Conservation (phyloP, 1,139 yeast genomes). For the Hansenula lynferdii region DNA sequence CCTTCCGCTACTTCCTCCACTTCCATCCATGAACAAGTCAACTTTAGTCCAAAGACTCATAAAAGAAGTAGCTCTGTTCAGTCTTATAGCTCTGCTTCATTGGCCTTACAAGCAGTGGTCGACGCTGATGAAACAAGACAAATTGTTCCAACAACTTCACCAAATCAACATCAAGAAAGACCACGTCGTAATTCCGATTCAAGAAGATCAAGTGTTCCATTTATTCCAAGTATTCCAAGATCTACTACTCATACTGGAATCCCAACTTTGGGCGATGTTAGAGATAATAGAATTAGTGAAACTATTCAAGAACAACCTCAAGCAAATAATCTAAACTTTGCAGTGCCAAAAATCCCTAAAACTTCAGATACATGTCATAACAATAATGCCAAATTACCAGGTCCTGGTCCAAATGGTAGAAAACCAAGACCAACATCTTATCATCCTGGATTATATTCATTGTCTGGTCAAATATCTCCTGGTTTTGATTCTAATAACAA, state of each 20-base stretch:
- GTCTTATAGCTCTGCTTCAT: slow-evolving; percentile 42
- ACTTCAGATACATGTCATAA: slow-evolving; percentile 13
- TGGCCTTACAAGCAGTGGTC: slow-evolving; percentile 65
- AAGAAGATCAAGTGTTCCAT: slow-evolving; percentile 7
- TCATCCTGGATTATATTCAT: slow-evolving; percentile 49
- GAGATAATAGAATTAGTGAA: slow-evolving; percentile 2
- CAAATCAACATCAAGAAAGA: slow-evolving; percentile 28
- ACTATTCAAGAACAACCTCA: slow-evolving; percentile 44
- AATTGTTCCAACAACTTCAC: slow-evolving; percentile 19
- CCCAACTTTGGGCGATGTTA: slow-evolving; percentile 7
- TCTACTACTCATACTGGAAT: slow-evolving; percentile 40
- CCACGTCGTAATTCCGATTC: slow-evolving; percentile 12
- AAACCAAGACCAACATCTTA: slow-evolving; percentile 80
- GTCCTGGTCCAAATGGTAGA: slow-evolving; percentile 32
- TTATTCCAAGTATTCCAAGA: slow-evolving; percentile 28
- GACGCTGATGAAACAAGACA: slow-evolving; percentile 44
- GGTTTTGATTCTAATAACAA: slow-evolving; percentile 3
- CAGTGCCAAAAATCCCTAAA: slow-evolving; percentile 20
- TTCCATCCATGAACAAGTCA: slow-evolving; percentile 19
- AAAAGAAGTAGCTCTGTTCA: slow-evolving; percentile 30
- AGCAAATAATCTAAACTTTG: slow-evolving; percentile 10
- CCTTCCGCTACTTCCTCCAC: slow-evolving; percentile 33
- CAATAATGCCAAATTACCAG: slow-evolving; percentile 15
- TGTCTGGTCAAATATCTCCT: slow-evolving; percentile 18
- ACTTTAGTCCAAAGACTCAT: slow-evolving; percentile 16